A percentile compares a stretch with the other conserved stretches of the same genome.
Conservation (phyloP, 2,329 filamentous ascomycete genomes). For the Xylariaceae sp. region DNA sequence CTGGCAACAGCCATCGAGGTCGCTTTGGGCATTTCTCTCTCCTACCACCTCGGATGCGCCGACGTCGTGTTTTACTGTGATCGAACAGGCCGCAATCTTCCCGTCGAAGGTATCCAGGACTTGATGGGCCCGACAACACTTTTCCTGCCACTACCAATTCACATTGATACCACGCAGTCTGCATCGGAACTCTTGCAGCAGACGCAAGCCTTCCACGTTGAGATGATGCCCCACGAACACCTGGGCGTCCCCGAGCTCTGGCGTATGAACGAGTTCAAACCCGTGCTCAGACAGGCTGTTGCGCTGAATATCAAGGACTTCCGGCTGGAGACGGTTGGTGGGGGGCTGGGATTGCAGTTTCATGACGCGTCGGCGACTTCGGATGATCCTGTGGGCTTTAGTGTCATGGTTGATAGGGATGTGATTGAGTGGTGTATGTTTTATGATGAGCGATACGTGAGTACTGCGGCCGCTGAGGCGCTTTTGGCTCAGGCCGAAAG, state of each 20-base stretch:
- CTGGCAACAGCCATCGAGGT: not conserved
- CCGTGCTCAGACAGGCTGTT: not conserved
- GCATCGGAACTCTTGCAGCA: not conserved
- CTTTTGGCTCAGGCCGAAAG: too few species aligned
- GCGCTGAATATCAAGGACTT: not conserved
- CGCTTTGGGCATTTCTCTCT: not conserved
- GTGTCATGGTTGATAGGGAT: not conserved
- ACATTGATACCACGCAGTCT: not conserved
- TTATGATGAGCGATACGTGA: not conserved
- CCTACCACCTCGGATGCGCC: not conserved
- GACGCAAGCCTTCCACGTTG: not conserved
- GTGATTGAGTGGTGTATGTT: not conserved
- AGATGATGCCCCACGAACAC: not conserved
- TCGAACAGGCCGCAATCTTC: not conserved
- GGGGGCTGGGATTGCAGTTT: not conserved
- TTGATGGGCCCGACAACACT: not conserved
- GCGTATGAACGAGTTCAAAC: not conserved
- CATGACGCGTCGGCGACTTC: not conserved
- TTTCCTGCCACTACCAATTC: not conserved
- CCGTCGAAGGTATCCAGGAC: not conserved
- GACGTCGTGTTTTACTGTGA: not conserved
- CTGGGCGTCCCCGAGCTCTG: not conserved
- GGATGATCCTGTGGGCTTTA: not conserved
- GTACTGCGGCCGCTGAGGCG: too few species aligned
- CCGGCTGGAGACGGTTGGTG: not conserved